Evolutionary conservation across 768 basidiomycete species (phyloP), one percentile per base, ranked within the genome.

Genomic region (Lactifluus echinatus): DNA sequence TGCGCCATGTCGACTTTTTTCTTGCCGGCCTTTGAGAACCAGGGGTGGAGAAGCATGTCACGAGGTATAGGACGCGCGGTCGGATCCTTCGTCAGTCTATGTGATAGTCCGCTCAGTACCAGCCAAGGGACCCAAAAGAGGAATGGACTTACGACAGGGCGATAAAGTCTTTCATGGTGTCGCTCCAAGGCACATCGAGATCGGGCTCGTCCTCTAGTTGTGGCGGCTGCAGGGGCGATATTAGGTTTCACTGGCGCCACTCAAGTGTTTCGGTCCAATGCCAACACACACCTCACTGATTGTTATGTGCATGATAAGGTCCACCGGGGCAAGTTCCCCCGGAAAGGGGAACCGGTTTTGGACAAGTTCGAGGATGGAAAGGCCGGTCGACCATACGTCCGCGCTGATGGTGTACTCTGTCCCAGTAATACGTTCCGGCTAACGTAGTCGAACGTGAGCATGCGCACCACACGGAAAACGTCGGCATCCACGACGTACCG

Each of bases 361-460:
- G 2, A 91, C 87, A 23, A 96, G 80, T 71, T 96, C 93, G 64
- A 96, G 77, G 26, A 96, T 77, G 1, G 91, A 87, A 37, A 96
- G 86, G 5, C 93, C 93, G 6, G 90, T 84, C 0, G 93, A 94
- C 93, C 93, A 96, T 21, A 96, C 92, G 67, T 96, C 92, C 26
- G 93, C 89, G 54, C 89, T 80, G 65, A 93, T 93, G n/a, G 88
- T 87, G 66, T 93, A 96, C 60, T 85, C 82, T 40, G 83, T 79
- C 1, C 92, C 93, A 63, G 80, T 83, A 56, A 95, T 94, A 53
- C 93, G 83, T 69, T 95, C 93, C 47, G 93, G 93, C 87, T 90
- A 56, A 37, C 50, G 23, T 42, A 56, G 21, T 24, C 42, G 28
- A 23, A 12, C 36, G 28, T 42, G 36, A 60, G 47, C 10, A 39